These are phyloP conservation scores for Aspergillus fijiensis DNA, from an alignment of 2,329 filamentous ascomycete species.

Conservation along the genomic window DNA sequence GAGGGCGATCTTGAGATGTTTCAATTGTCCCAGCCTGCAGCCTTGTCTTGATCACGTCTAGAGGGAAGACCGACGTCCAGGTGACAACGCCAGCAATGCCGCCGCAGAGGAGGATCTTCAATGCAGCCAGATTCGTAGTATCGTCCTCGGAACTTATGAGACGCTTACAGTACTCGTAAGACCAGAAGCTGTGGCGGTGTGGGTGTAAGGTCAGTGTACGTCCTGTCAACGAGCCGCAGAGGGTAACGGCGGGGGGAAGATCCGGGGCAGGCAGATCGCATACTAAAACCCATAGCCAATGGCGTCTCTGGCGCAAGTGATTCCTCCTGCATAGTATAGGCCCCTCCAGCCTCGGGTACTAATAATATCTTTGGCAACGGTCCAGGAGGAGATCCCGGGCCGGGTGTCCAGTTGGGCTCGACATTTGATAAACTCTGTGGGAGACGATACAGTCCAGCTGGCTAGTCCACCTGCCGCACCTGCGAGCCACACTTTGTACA, in stretches of 20 bases:
- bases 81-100: constrained; percentile 84
- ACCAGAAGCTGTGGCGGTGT: constrained; percentile 66
- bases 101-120: constrained; percentile 75
- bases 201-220: constrained; percentile 8
- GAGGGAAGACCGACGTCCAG: constrained; percentile 85
- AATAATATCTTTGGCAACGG: constrained; percentile 63
- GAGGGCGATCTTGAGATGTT: constrained; percentile 24
- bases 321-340: constrained; percentile 74
- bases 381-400: constrained; percentile 58
- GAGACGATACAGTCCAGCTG: constrained; percentile 81
- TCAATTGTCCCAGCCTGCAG: constrained; percentile 70
- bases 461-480: constrained; percentile 80
- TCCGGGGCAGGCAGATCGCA: constrained; percentile 26
- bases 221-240: constrained; percentile 7
- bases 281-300: constrained; percentile 96
- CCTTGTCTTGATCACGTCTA: constrained; percentile 89
- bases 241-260: constrained; percentile 9
- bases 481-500: constrained; percentile 72
- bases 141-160: constrained; percentile 51
- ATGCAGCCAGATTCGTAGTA: constrained; percentile 51
- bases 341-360: constrained; percentile 62
- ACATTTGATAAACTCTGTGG: constrained; percentile 89
- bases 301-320: constrained; percentile 80
- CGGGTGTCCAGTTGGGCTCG: constrained; percentile 67
- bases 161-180: constrained; percentile 74